Evolutionary conservation across 495 filamentous ascomycete genomes (phyloP).

Genomic region (Aspergillus bridgeri): DNA sequence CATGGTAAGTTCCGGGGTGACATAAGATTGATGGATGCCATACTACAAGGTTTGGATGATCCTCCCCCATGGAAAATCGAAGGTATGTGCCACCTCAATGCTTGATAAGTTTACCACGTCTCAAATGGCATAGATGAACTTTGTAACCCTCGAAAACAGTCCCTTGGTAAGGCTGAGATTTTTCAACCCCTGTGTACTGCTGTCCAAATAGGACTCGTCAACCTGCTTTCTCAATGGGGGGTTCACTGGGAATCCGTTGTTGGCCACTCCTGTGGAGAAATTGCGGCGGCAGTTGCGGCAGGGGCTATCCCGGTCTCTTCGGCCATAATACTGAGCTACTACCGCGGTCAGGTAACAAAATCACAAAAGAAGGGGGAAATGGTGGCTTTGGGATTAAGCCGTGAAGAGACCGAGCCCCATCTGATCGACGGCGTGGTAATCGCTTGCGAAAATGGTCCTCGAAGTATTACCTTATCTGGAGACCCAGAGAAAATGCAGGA

Average conservation of each 20-base stretch:
- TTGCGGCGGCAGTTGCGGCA: slow-evolving; percentile 32
- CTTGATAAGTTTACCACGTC: background rate
- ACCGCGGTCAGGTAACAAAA: slow-evolving; percentile 25
- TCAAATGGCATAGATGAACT: background rate
- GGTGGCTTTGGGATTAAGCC: slow-evolving; percentile 29
- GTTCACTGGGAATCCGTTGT: slow-evolving; percentile 26
- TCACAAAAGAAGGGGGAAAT: slow-evolving; percentile 22
- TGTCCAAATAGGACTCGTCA: slow-evolving; percentile 39
- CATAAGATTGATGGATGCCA: no score
- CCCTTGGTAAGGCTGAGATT: slow-evolving; percentile 2
- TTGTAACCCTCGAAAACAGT: background rate
- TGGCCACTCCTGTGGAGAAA: slow-evolving; percentile 41
- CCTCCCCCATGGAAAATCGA: background rate
- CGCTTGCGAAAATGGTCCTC: slow-evolving; percentile 47
- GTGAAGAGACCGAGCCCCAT: slow-evolving; percentile 16
- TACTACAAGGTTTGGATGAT: no score
- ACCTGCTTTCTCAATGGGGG: slow-evolving; percentile 33
- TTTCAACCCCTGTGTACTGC: slow-evolving; percentile 41
- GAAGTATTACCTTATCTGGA: slow-evolving; percentile 46
- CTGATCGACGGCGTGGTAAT: slow-evolving; percentile 31
- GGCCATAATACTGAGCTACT: slow-evolving; percentile 28
- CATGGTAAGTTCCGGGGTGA: no score
- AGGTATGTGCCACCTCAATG: background rate
- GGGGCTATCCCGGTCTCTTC: slow-evolving; percentile 21
- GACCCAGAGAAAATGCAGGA: slow-evolving; percentile 9